phyloP scores from a whole-genome alignment of 2,329 filamentous ascomycete species.

The Lasiodiplodia hormozganensis region DNA sequence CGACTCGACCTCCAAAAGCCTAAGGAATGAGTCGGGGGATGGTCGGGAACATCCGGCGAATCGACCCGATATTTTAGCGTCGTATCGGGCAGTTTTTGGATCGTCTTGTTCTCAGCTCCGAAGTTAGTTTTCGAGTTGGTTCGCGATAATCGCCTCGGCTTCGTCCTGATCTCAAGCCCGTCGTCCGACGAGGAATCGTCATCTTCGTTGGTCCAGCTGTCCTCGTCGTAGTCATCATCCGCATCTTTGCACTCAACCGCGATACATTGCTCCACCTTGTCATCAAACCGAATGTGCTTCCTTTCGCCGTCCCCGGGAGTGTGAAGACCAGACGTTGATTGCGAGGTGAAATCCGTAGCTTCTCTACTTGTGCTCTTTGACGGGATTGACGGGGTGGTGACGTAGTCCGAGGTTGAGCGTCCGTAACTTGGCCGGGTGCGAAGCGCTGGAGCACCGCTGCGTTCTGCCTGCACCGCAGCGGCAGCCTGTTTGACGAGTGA shows the following conservation, averaged over 20 bases:
- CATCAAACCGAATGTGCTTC: conserved; percentile 95
- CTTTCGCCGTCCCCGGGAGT: conserved; percentile 69
- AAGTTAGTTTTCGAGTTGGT: conserved; percentile 61
- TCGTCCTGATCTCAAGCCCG: conserved; percentile 82
- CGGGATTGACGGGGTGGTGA: conserved; percentile 63
- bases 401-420: conserved; percentile 73
- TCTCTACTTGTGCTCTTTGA: conserved; percentile 67
- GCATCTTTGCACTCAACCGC: conserved; percentile 82
- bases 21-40: conserved; percentile 52
- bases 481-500: conserved; percentile 90
- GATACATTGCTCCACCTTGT: conserved; percentile 94
- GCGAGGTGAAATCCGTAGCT: conserved; percentile 70
- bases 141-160: conserved; percentile 60
- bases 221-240: conserved; percentile 72
- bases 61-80: conserved; percentile 85
- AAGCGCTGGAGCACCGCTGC: conserved; percentile 46
- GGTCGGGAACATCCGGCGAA: conserved; percentile 69
- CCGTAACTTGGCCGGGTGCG: conserved; percentile 59
- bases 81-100: conserved; percentile 85
- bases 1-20: conserved; percentile 55
- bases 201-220: conserved; percentile 53
- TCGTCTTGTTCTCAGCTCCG: conserved; percentile 76
- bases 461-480: conserved; percentile 79
- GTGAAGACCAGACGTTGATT: conserved; percentile 73
- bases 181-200: conserved; percentile 71